Evolutionary conservation across 2,329 filamentous ascomycete genomes (phyloP), one percentile per base, ranked within the genome.

Genomic region (Chrysoporthe cubensis): DNA sequence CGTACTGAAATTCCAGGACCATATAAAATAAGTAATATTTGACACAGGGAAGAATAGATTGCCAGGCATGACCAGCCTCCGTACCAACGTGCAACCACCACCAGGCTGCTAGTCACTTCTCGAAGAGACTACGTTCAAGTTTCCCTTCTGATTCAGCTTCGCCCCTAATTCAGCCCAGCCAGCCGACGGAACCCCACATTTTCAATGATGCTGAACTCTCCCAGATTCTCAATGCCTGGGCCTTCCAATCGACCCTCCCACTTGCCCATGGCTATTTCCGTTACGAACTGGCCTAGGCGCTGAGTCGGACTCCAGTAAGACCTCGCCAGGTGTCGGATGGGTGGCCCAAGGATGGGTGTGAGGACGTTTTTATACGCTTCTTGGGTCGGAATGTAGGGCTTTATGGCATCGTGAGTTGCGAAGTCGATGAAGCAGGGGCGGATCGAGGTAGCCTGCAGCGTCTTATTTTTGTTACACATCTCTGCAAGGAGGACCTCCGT

Each of bases 381-480:
- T 5, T 71, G 71, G 1, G 73, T 46, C 0, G 83, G 82, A 1
- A 83, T 68, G 71, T 83, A 85, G 1, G 78, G 75, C 68, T 76
- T 72, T 67, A 85, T 80, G 13, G 78, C 77, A 1, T 72, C 70
- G 70, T 86, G 86, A 1, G 63, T 69, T 3, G 70, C 61, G 2
- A 72, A 68, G 69, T 93, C 91, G 13, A 93, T 85, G 8, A 79
- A 84, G 0, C 75, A 86, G 0, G 90, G 89, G 0, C 91, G 83
- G 7, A 89, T 79, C 13, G 84, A 87, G 71, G 85, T 85, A 1
- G 85, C 81, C 42, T 80, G 82, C 65, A 93, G 81, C 7, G 78
- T 76, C 0, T 82, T 78, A 57, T 80, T 81, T 4, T 74, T 73
- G 2, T 76, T 76, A 4, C 79, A 76, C 71, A 92, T 76, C 0